Evolutionary conservation across 768 basidiomycete genomes (phyloP).

Genomic region (Termitomyces bulborhizus): DNA sequence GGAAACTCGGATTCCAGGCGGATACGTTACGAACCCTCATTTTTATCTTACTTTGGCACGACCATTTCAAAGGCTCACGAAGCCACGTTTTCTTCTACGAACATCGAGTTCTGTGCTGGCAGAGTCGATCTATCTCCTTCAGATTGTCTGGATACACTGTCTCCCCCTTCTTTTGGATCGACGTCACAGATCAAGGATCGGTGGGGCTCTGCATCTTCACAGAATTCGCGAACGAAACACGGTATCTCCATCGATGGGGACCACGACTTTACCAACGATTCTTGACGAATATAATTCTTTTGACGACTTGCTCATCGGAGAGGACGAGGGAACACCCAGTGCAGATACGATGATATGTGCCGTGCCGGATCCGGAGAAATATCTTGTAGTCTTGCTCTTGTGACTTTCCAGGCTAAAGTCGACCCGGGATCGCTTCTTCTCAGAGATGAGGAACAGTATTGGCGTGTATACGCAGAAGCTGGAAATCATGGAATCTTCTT

Average conservation of each 20-base stretch:
- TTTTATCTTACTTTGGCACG: constrained; percentile 5
- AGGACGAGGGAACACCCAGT: background rate
- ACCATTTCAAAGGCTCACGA: constrained; percentile 7
- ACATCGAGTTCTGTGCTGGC: constrained; percentile 16
- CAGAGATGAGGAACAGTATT: constrained; percentile 9
- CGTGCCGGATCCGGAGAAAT: constrained; percentile 4
- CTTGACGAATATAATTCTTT: constrained; percentile 29
- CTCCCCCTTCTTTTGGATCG: background rate
- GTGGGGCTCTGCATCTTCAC: constrained; percentile 7
- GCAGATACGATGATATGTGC: background rate
- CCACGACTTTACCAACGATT: constrained; percentile 28
- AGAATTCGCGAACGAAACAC: constrained; percentile 17
- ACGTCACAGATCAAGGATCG: constrained; percentile 6
- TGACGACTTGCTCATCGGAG: constrained; percentile 11
- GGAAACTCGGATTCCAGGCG: constrained; percentile 27
- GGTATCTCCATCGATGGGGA: constrained; percentile 20
- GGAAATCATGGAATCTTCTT: constrained; percentile 11
- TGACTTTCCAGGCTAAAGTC: constrained; percentile 8
- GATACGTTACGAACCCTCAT: constrained; percentile 18
- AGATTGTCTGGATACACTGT: constrained; percentile 1
- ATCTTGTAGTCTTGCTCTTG: constrained; percentile 4
- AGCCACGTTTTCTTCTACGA: constrained; percentile 20
- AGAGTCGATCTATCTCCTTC: constrained; percentile 21
- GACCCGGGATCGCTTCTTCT: constrained; percentile 9
- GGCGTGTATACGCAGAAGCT: constrained; percentile 6